Conservation (phyloP, 176 grass and related monocot genomes). For the Tillandsia fasciculata region DNA sequence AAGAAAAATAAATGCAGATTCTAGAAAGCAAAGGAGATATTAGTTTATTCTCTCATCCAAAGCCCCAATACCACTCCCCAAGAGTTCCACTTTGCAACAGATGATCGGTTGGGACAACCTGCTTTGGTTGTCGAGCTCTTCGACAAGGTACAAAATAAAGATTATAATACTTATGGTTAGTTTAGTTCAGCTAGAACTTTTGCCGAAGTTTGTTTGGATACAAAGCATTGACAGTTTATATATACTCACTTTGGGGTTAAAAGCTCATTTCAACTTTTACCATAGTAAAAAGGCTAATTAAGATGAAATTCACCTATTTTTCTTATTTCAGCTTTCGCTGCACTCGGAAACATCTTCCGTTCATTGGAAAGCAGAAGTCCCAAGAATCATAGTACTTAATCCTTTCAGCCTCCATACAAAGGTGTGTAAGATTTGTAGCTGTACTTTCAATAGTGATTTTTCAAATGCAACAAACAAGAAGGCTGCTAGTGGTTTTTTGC, state of each 20-base stretch:
- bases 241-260: too few species aligned
- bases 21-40: slow-evolving; percentile 62
- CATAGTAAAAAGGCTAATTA: background rate
- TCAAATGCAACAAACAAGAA: too few species aligned
- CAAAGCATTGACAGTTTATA: too few species aligned
- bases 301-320: background rate
- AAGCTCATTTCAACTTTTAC: too few species aligned
- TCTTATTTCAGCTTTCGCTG: slow-evolving; percentile 64
- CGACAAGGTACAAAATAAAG: slow-evolving; percentile 45
- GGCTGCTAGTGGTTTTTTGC: too few species aligned
- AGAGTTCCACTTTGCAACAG: slow-evolving; percentile 80
- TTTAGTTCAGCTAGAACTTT: too few species aligned
- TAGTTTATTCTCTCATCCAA: slow-evolving; percentile 33
- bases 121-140: slow-evolving; percentile 49
- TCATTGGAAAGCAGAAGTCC: slow-evolving; percentile 40
- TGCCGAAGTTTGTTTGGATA: too few species aligned
- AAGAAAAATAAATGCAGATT: slow-evolving; percentile 48
- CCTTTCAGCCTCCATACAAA: slow-evolving; percentile 89
- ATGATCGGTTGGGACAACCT: slow-evolving; percentile 60
- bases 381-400: slow-evolving; percentile 48
- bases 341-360: slow-evolving; percentile 55
- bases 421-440: slow-evolving; percentile 29
- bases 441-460: background rate
- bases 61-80: slow-evolving; percentile 51
- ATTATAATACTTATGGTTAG: background rate